A percentile compares a stretch with the other conserved stretches of the same genome.
Conservation (phyloP, 345 rosid species). For the Bruguiera gymnorhiza region DNA sequence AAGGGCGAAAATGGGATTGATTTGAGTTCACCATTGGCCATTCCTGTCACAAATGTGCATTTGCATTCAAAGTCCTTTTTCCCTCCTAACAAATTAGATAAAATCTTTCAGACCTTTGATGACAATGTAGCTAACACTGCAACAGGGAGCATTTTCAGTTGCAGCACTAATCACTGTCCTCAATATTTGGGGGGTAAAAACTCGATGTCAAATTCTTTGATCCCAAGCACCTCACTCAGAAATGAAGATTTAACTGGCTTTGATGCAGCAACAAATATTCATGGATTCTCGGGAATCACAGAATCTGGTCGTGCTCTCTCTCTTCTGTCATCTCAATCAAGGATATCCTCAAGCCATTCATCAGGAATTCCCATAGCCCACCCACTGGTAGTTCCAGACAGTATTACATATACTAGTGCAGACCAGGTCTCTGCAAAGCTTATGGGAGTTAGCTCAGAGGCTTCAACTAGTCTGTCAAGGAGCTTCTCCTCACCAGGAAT, state of each 20-base stretch:
- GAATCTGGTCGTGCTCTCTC: constrained; percentile 55
- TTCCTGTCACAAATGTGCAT: constrained; percentile 31
- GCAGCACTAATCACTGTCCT: constrained; percentile 21
- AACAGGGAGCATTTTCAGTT: constrained; percentile 27
- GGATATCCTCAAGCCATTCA: constrained; percentile 29
- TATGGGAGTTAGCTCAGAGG: constrained; percentile 23
- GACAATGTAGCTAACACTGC: constrained; percentile 27
- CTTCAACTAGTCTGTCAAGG: constrained; percentile 28
- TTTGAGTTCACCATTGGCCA: constrained; percentile 30
- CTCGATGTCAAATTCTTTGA: constrained; percentile 30
- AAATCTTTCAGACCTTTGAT: constrained; percentile 29
- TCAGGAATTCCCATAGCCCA: constrained; percentile 27
- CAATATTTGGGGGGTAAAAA: constrained; percentile 28
- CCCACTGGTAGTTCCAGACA: constrained; percentile 20
- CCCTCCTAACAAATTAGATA: constrained; percentile 32
- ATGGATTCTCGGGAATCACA: constrained; percentile 35
- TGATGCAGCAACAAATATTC: constrained; percentile 31
- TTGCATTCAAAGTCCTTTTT: constrained; percentile 30
- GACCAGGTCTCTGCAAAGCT: constrained; percentile 27
- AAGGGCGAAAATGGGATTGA: constrained; percentile 49
- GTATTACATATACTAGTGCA: constrained; percentile 8
- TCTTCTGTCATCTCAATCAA: constrained; percentile 64
- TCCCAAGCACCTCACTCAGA: constrained; percentile 36
- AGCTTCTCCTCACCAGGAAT: constrained; percentile 29
- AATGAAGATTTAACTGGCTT: constrained; percentile 34